Evolutionary conservation across 1,139 yeast species (phyloP).

Genomic region (Yamadazyma dendronema): DNA sequence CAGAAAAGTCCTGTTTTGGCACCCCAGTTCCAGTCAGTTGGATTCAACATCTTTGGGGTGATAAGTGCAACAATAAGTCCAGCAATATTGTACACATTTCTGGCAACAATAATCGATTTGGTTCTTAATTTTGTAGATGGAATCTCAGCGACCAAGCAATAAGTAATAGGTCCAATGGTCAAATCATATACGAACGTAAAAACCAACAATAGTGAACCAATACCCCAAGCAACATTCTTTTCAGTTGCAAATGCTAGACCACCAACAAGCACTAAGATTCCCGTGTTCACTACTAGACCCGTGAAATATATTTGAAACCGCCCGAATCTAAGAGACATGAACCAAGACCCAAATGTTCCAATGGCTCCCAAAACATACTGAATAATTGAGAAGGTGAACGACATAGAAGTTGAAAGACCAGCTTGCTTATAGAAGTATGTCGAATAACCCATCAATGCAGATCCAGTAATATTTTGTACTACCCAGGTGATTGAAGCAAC

Average conservation of each 20-base stretch:
- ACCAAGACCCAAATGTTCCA: conserved; percentile 54
- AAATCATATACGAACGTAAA: conserved; percentile 51
- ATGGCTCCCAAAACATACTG: conserved; percentile 49
- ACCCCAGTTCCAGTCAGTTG: conserved; percentile 54
- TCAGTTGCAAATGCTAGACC: conserved; percentile 25
- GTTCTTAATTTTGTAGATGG: conserved; percentile 56
- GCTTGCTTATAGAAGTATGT: conserved; percentile 55
- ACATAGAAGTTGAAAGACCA: conserved; percentile 40
- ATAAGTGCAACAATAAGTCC: conserved; percentile 43
- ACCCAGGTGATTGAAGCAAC: conserved; percentile 47
- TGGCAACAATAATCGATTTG: conserved; percentile 55
- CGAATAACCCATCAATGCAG: conserved; percentile 51
- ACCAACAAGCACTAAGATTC: conserved; percentile 45
- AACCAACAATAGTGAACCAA: conserved; percentile 47
- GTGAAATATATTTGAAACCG: conserved; percentile 46
- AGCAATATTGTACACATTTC: conserved; percentile 45
- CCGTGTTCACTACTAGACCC: conserved; percentile 38
- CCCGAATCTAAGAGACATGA: conserved; percentile 46
- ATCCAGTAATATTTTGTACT: conserved; percentile 53
- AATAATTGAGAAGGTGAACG: conserved; percentile 47
- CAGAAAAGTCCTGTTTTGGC: conserved; percentile 62
- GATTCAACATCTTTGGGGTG: conserved; percentile 59
- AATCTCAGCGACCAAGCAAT: conserved; percentile 56
- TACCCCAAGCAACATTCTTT: conserved; percentile 39
- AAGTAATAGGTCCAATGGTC: conserved; percentile 59